Evolutionary conservation across 768 basidiomycete species (phyloP), one percentile per base, ranked within the genome.

Genomic region (Amyloporia xantha): DNA sequence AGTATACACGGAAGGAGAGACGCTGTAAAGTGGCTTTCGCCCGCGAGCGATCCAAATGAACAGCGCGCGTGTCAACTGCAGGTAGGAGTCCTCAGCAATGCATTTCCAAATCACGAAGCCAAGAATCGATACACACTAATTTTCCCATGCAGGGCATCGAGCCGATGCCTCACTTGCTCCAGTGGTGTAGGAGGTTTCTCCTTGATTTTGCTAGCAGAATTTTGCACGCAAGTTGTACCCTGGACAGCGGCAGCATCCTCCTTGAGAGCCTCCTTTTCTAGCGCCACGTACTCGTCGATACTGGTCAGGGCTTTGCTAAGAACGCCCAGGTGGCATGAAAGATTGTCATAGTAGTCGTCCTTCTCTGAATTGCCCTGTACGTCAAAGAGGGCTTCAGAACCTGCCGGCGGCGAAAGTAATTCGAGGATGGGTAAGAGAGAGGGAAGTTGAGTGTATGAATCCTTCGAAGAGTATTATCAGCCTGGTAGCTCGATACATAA

Each of bases 21-120:
- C 76, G 77, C 59, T 89, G 84, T 42, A 89, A 63, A 0, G 75
- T 74, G 2, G 79, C 82, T 56, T 90, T 91, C 3, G 79, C 75
- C 48, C 83, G 74, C 2, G 87, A 86, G 41, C 88, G 80, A 53
- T 89, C 86, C 27, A 91, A 71, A 62, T 86, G 78, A 1, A 82
- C 79, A 23, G 84, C 86, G 40, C 85, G 82, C 2, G 79, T 81
- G 60, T 90, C 87, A 40, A 77, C 85, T 87, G 50, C 37, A 28
- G 24, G 33, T 11, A 30, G 30, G 26, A 20, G 11, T 12, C 33
- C 12, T 30, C 6, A 54, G 27, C 13, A 17, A 40, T 45, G 27
- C 11, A 37, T 9, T 17, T 28, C 2, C n/a, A 42, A 37, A 17
- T 20, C 2, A 28, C 19, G 2, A 37, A 28, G 11, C 13, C 15